Evolutionary conservation across 2,329 filamentous ascomycete species (phyloP).

Genomic region (Fusarium abutilonis): DNA sequence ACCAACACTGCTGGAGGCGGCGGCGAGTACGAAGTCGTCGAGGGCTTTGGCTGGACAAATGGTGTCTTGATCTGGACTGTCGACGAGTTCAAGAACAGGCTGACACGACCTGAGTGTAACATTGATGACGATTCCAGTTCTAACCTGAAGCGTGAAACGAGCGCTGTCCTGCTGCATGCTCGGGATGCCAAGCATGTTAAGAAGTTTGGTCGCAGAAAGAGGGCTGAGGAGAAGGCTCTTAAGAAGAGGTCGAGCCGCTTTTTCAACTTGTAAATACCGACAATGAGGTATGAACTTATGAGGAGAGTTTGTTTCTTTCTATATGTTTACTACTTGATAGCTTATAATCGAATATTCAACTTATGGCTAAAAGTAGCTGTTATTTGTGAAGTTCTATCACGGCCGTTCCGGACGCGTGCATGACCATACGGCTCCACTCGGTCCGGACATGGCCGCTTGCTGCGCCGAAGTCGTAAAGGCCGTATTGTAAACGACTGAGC

Average conservation of each 20-base stretch:
- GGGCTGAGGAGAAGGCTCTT: slow-evolving; percentile 19
- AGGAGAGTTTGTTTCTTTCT: slow-evolving; percentile 9
- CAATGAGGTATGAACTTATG: slow-evolving; percentile 1
- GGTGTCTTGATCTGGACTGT: slow-evolving; percentile 74
- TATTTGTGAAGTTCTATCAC: too few relatives aligned
- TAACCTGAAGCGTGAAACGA: slow-evolving; percentile 48
- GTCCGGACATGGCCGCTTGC: neutral
- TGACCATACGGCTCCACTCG: slow-evolving; percentile 8
- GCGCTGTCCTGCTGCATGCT: slow-evolving; percentile 59
- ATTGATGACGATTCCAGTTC: slow-evolving; percentile 54
- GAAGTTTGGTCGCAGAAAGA: slow-evolving; percentile 53
- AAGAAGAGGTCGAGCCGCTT: slow-evolving; percentile 31
- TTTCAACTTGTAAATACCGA: slow-evolving; percentile 12
- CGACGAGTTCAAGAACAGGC: slow-evolving; percentile 66
- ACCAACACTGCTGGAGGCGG: slow-evolving; percentile 70
- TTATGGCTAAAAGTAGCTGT: neutral
- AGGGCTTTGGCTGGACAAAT: slow-evolving; percentile 77
- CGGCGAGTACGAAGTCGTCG: slow-evolving; percentile 75
- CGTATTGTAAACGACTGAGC: neutral
- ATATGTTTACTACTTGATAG: slow-evolving; percentile 4
- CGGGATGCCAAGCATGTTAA: slow-evolving; percentile 60
- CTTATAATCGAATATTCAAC: neutral
- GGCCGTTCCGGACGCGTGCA: neutral
- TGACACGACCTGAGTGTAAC: slow-evolving; percentile 66
- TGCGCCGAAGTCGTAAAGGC: neutral